Evolutionary conservation across 2,329 filamentous ascomycete genomes (phyloP).

Genomic region (Cladophialophora chaetospira): DNA sequence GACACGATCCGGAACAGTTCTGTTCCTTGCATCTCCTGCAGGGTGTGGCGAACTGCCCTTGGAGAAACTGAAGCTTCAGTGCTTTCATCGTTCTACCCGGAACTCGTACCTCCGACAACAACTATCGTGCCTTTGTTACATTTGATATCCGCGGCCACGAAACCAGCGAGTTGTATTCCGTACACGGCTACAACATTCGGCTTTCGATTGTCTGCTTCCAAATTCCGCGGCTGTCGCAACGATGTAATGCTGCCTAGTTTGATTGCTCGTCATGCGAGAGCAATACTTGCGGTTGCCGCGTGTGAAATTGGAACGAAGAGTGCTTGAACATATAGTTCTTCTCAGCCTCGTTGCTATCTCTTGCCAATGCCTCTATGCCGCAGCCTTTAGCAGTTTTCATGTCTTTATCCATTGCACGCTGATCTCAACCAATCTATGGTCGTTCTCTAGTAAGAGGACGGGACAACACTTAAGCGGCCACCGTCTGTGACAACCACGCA

Average conservation of each 20-base stretch:
- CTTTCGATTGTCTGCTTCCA: too few relatives aligned
- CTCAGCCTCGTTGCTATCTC: too few relatives aligned
- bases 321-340: too few relatives aligned
- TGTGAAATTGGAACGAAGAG: too few relatives aligned
- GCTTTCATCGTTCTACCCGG: conserved; percentile 10
- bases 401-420: not conserved
- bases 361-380: not conserved
- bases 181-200: not conserved
- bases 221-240: too few relatives aligned
- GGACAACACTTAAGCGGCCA: conserved; percentile 59
- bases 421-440: not conserved
- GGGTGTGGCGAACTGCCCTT: not conserved
- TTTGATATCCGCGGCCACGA: not conserved
- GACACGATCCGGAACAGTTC: not conserved
- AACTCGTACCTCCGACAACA: conserved; percentile 4
- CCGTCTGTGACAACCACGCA: conserved; percentile 65
- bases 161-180: not conserved
- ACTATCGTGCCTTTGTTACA: not conserved
- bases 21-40: conserved; percentile 3
- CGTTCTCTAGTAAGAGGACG: conserved; percentile 53
- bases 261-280: too few relatives aligned
- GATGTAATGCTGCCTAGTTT: too few relatives aligned
- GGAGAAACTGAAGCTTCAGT: not conserved
- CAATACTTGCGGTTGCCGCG: too few relatives aligned
- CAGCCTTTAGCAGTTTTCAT: not conserved